These are phyloP conservation scores for Mucor circinelloides DNA, from an alignment of 371 early-diverging fungal species.

Conservation along the genomic window DNA sequence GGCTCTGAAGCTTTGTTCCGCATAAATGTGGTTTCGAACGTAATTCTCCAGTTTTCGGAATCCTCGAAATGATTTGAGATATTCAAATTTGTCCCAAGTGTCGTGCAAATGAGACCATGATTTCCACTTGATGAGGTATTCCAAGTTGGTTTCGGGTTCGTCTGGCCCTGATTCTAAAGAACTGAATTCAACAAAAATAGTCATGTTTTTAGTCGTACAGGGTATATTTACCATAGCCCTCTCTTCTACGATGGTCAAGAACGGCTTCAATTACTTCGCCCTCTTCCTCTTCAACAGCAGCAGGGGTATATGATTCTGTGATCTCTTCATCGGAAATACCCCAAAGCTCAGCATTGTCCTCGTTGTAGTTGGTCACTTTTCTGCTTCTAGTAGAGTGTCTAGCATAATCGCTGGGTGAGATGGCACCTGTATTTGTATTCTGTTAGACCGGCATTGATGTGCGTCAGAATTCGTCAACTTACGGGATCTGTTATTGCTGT, in stretches of 20 bases:
- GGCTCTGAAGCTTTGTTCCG: slow-evolving; percentile 62
- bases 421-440: background rate
- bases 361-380: slow-evolving; percentile 56
- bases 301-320: slow-evolving; percentile 17
- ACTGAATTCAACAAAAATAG: slow-evolving; percentile 1
- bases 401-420: slow-evolving; percentile 38
- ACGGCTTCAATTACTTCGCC: slow-evolving; percentile 70
- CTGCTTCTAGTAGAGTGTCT: slow-evolving; percentile 54
- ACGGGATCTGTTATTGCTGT: background rate
- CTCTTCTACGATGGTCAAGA: slow-evolving; percentile 53
- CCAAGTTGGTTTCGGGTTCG: slow-evolving; percentile 65
- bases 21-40: slow-evolving; percentile 67
- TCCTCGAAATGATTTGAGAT: slow-evolving; percentile 78
- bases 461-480: background rate
- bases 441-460: background rate
- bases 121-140: slow-evolving; percentile 94
- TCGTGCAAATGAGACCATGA: slow-evolving; percentile 89
- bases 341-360: slow-evolving; percentile 48
- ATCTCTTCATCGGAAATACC: slow-evolving; percentile 47
- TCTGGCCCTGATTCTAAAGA: slow-evolving; percentile 45
- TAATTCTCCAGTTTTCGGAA: slow-evolving; percentile 91
- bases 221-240: slow-evolving; percentile 18
- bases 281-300: slow-evolving; percentile 44
- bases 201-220: background rate
- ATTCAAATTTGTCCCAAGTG: slow-evolving; percentile 83